Conservation (phyloP, 148 eudicot species). For the Polygonum aviculare region DNA sequence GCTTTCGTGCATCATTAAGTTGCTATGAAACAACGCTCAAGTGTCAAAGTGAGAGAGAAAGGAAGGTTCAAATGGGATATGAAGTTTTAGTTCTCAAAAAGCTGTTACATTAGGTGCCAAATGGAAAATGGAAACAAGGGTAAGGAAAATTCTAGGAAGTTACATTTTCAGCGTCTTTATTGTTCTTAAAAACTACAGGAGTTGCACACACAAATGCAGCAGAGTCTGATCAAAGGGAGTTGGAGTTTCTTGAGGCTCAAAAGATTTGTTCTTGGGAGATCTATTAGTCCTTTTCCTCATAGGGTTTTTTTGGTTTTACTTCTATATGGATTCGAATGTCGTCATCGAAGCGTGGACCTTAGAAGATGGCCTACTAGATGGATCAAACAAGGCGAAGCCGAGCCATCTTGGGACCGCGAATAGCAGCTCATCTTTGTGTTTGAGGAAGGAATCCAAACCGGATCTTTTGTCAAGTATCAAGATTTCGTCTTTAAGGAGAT, state of each 20-base stretch:
- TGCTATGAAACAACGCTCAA: background rate
- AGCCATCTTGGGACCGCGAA: slow-evolving; percentile 22
- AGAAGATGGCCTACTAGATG: slow-evolving; percentile 33
- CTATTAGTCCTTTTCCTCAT: background rate
- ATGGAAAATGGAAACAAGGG: background rate
- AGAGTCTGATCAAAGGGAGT: background rate
- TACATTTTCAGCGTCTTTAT: background rate
- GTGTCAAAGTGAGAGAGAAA: background rate
- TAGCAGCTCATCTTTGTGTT: slow-evolving; percentile 14
- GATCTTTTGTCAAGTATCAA: slow-evolving; percentile 10
- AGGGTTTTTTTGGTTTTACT: background rate
- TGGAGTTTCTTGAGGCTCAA: background rate
- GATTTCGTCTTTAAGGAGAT: slow-evolving; percentile 18
- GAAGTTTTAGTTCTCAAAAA: background rate
- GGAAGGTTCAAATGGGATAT: background rate
- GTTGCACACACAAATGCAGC: background rate
- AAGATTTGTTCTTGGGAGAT: background rate
- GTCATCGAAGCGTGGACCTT: slow-evolving; percentile 20
- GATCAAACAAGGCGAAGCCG: slow-evolving; percentile 17
- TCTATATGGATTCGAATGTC: background rate
- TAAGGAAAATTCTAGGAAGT: background rate
- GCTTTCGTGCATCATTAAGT: background rate
- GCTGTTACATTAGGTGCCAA: background rate
- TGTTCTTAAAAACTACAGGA: background rate
- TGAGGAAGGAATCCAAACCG: slow-evolving; percentile 24